Conservation (phyloP, 768 basidiomycete genomes). For the Lentinus tigrinus region DNA sequence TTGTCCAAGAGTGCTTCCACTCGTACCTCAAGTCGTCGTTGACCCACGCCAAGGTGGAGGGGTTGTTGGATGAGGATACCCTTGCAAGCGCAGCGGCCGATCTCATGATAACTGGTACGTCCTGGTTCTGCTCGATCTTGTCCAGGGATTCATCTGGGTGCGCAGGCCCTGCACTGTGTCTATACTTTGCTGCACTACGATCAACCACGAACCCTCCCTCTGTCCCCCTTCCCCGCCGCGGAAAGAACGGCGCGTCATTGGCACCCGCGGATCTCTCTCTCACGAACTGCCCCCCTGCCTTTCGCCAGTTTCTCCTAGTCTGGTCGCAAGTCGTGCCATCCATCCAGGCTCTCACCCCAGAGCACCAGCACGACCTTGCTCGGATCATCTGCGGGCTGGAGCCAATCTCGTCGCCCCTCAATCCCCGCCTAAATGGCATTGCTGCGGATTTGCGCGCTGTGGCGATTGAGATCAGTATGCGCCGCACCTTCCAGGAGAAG, state of each 20-base stretch:
- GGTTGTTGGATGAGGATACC: constrained; percentile 67
- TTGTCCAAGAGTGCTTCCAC: constrained; percentile 79
- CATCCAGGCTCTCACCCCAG: constrained; percentile 62
- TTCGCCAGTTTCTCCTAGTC: constrained; percentile 66
- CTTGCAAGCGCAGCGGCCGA: constrained; percentile 79
- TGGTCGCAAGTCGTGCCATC: constrained; percentile 67
- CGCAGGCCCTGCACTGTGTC: constrained; percentile 73
- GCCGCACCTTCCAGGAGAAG: constrained; percentile 80
- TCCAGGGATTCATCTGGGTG: not conserved
- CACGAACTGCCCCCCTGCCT: constrained; percentile 67
- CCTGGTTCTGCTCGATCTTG: not conserved
- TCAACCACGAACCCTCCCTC: constrained; percentile 76
- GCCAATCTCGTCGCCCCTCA: constrained; percentile 39
- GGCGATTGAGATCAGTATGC: constrained; percentile 83
- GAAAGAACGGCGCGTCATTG: constrained; percentile 33
- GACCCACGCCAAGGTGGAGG: constrained; percentile 71
- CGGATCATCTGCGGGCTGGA: constrained; percentile 69
- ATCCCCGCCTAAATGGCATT: constrained; percentile 52
- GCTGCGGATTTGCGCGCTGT: constrained; percentile 83
- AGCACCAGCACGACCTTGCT: constrained; percentile 79
- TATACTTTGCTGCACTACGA: constrained; percentile 82
- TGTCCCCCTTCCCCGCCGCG: constrained; percentile 68
- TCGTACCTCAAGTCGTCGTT: constrained; percentile 78
- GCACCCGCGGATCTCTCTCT: constrained; percentile 59
- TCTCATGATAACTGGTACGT: constrained; percentile 80